These are phyloP conservation scores for Penicillium manginii DNA, from an alignment of 495 filamentous ascomycete genomes.

Conservation along the genomic window DNA sequence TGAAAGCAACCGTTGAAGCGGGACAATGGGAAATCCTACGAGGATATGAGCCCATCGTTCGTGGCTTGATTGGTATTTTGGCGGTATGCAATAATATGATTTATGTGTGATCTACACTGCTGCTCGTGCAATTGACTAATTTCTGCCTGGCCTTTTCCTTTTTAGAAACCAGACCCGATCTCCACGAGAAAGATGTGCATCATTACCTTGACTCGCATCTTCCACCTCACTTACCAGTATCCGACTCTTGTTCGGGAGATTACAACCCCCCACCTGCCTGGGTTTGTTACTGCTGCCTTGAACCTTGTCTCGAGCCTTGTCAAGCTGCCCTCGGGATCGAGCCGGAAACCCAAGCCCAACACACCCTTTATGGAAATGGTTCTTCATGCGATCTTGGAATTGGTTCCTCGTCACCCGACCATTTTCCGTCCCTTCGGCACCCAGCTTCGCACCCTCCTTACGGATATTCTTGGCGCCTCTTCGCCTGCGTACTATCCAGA, in stretches of 20 bases:
- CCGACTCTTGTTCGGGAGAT: conserved; percentile 84
- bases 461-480: conserved; percentile 45
- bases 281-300: conserved; percentile 72
- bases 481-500: conserved; percentile 45
- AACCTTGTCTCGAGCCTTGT: conserved; percentile 58
- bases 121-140: conserved; percentile 10
- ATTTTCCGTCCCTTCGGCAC: conserved; percentile 73
- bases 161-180: conserved; percentile 72
- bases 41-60: conserved; percentile 70
- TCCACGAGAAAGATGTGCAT: conserved; percentile 73
- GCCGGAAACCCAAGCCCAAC: conserved; percentile 46
- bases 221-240: conserved; percentile 76
- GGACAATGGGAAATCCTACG: conserved; percentile 80
- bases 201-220: conserved; percentile 78
- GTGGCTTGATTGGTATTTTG: conserved; percentile 69
- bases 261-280: conserved; percentile 78
- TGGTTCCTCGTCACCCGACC: conserved; percentile 78
- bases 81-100: conserved; percentile 53
- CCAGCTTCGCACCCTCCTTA: conserved; percentile 65
- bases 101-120: neutral
- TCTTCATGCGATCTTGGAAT: conserved; percentile 62
- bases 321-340: conserved; percentile 41
- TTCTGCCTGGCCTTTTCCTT: conserved; percentile 6
- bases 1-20: conserved; percentile 79
- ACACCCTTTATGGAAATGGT: conserved; percentile 62